phyloP scores from a whole-genome alignment of 1,139 yeast species.

The Sugiyamaella pinicola region DNA sequence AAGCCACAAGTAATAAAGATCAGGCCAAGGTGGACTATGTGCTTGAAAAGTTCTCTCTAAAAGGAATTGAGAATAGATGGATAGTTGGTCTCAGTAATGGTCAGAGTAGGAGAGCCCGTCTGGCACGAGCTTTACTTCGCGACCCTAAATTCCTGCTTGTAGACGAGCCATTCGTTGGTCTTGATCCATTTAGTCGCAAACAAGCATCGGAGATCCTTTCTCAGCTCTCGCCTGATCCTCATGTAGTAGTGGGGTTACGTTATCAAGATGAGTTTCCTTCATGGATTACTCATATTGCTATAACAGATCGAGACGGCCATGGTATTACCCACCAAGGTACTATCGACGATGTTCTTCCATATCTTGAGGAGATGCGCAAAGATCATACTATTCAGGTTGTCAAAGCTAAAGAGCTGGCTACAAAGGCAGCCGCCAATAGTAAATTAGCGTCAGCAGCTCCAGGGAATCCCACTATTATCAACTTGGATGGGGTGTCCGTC shows the following conservation, averaged over 20 bases:
- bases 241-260: conserved; percentile 72
- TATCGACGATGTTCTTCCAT: conserved; percentile 40
- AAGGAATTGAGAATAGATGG: conserved; percentile 67
- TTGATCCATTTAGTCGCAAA: conserved; percentile 73
- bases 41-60: conserved; percentile 56
- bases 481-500: conserved; percentile 65
- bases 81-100: conserved; percentile 90
- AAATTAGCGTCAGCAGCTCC: conserved; percentile 11
- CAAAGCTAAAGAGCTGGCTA: conserved; percentile 10
- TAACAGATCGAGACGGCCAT: conserved; percentile 57
- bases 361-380: conserved; percentile 40
- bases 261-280: conserved; percentile 72
- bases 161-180: conserved; percentile 91
- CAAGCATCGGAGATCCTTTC: conserved; percentile 58
- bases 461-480: conserved; percentile 49
- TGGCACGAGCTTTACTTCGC: conserved; percentile 70
- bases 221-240: conserved; percentile 44
- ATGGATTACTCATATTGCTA: conserved; percentile 76
- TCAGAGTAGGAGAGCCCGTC: conserved; percentile 84
- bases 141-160: conserved; percentile 68
- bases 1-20: conserved; percentile 37
- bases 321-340: conserved; percentile 59
- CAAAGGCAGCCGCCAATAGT: conserved; percentile 2
- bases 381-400: conserved; percentile 17
- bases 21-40: conserved; percentile 46